phyloP scores from a whole-genome alignment of 768 basidiomycete genomes.

The Tremella fuciformis region DNA sequence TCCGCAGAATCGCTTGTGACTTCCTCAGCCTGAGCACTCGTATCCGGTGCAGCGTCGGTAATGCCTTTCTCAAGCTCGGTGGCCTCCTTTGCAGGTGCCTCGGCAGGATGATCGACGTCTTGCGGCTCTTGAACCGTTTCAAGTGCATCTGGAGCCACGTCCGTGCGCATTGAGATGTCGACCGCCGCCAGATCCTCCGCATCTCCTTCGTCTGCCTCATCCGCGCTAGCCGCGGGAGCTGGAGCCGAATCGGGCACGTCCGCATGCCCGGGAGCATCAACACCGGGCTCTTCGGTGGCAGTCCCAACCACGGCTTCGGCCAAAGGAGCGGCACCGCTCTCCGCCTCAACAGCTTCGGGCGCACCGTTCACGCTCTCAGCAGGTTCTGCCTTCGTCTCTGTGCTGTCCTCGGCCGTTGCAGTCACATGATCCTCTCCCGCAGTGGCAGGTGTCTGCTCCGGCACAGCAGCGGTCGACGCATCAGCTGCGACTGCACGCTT shows the following conservation, averaged over 20 bases:
- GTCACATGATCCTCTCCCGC: conserved; percentile 17
- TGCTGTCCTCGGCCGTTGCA: conserved; percentile 11
- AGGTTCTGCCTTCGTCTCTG: conserved; percentile 6
- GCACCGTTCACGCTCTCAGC: not conserved
- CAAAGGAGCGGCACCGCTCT: conserved; percentile 8
- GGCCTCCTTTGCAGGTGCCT: conserved; percentile 8
- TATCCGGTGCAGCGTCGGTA: not conserved
- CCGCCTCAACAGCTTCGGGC: conserved; percentile 2
- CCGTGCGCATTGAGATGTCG: not conserved
- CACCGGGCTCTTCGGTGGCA: conserved; percentile 1
- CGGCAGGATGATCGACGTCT: conserved; percentile 1
- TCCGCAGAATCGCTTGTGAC: not conserved
- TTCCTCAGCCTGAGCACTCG: not conserved
- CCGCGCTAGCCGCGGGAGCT: not conserved
- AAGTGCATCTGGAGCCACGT: not conserved
- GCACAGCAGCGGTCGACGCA: too few relatives aligned
- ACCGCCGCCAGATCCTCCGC: not conserved
- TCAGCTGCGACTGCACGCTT: too few relatives aligned
- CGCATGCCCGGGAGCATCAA: too few relatives aligned
- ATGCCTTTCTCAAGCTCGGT: not conserved
- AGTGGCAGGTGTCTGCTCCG: conserved; percentile 2
- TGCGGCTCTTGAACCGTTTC: not conserved
- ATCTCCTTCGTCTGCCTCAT: not conserved
- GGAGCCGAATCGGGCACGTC: not conserved
- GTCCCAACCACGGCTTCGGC: not conserved